phyloP scores from a whole-genome alignment of 169 alveolate species.

The Neospora caninum region DNA sequence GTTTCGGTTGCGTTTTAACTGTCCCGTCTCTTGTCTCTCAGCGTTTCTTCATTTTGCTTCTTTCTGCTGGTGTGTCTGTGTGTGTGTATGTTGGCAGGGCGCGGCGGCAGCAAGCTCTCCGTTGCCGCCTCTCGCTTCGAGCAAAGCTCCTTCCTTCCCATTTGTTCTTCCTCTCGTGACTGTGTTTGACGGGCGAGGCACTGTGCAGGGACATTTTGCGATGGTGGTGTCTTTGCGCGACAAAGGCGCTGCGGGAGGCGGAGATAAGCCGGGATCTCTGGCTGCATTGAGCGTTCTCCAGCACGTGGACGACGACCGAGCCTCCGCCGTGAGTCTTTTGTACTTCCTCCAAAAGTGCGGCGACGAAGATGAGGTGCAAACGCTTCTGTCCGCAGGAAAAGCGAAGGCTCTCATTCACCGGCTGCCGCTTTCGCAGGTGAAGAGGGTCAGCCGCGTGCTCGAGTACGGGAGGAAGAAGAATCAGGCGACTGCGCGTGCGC shows the following conservation, averaged over 20 bases:
- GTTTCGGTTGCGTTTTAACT: too few species aligned
- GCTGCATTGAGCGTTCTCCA: neutral
- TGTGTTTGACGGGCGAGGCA: neutral
- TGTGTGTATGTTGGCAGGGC: neutral
- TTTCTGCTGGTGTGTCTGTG: too few species aligned
- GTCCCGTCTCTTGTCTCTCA: too few species aligned
- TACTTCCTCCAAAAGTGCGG: neutral
- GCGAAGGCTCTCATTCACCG: neutral
- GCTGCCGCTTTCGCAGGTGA: slow-evolving; percentile 24
- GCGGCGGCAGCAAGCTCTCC: too few species aligned
- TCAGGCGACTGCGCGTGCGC: neutral
- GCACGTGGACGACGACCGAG: neutral
- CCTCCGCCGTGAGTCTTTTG: neutral
- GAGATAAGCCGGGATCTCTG: neutral
- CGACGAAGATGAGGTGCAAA: neutral
- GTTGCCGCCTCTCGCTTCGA: too few species aligned
- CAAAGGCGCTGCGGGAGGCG: neutral
- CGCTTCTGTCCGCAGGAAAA: neutral
- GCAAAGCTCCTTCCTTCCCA: slow-evolving; percentile 3
- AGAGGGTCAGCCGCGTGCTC: slow-evolving; percentile 19
- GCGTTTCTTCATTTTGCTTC: too few species aligned
- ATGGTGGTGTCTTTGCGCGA: slow-evolving; percentile 10
- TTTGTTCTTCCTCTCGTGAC: neutral
- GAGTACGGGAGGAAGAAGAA: slow-evolving; percentile 23
- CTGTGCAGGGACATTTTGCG: neutral